A percentile compares a stretch with the other conserved stretches of the same genome.
Evolutionary conservation across 2,329 filamentous ascomycete species (phyloP).

Genomic region (Cladobotryum mycophilum): DNA sequence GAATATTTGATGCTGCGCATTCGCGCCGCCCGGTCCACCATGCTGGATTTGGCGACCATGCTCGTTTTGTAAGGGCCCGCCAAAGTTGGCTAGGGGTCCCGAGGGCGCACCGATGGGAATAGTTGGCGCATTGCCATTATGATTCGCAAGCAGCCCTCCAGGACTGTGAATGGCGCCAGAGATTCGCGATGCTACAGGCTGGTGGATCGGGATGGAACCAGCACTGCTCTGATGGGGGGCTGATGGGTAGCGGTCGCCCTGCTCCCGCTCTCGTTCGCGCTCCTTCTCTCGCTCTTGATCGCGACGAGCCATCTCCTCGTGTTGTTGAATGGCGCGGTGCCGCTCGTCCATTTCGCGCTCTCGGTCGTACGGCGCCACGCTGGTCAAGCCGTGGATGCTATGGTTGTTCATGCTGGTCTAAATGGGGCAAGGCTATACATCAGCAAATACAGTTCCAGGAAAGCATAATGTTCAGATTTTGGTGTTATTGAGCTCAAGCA

Average conservation of each 20-base stretch:
- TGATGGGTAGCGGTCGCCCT: constrained; percentile 61
- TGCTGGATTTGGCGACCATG: constrained; percentile 47
- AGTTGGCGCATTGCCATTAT: constrained; percentile 53
- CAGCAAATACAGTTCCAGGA: constrained; percentile 1
- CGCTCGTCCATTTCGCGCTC: constrained; percentile 44
- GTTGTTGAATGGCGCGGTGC: constrained; percentile 40
- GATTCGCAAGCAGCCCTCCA: constrained; percentile 75
- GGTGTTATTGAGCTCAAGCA: background rate
- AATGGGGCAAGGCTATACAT: background rate
- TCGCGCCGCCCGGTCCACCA: constrained; percentile 40
- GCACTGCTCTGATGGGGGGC: constrained; percentile 77
- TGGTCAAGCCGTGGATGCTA: constrained; percentile 34
- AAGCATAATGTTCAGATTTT: background rate
- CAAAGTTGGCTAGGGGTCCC: constrained; percentile 45
- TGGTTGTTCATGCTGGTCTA: constrained; percentile 41
- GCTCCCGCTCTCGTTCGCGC: constrained; percentile 54
- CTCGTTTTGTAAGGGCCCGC: constrained; percentile 49
- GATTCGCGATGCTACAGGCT: constrained; percentile 80
- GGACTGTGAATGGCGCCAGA: constrained; percentile 83
- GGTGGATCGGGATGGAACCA: constrained; percentile 84
- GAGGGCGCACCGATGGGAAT: constrained; percentile 48
- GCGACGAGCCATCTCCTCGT: constrained; percentile 44
- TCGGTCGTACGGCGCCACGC: constrained; percentile 39
- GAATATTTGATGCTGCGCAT: constrained; percentile 51
- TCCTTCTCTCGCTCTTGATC: constrained; percentile 59